Evolutionary conservation across 1,284 basidiomycete species (phyloP), one percentile per base, ranked within the genome.

Genomic region (Cutaneotrichosporon sp.): DNA sequence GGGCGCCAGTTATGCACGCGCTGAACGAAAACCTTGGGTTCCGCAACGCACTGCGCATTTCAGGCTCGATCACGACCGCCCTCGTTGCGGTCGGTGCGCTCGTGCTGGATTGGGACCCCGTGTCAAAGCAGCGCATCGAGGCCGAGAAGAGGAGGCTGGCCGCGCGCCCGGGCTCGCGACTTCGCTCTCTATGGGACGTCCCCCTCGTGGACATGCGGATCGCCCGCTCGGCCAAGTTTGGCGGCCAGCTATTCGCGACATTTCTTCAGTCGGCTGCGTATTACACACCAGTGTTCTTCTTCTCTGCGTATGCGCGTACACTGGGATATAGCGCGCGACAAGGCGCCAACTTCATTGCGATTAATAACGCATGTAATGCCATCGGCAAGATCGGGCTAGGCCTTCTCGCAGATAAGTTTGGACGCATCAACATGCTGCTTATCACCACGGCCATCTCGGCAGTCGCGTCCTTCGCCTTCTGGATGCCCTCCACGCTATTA

Each of bases 361-460:
- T 68, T 41, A 61, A 54, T 51, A 68, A 68, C 49, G 64, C 63
- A 6, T 60, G 51, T 45, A 64, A 64, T 44, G 63, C 65, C 7
- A 35, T 72, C 17, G 71, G 74, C n/a, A 71, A 74, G 34, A 64
- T 74, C 20, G 26, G 64, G 5, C 62, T 72, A 11, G 71, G 70
- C 35, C 47, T 70, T 6, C 34, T 71, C 1, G 72, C 74, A 0
- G 71, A 74, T 46, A 55, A 60, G 9, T 56, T 61, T 6, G 74
- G 74, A 1, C 59, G 61, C n/a, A 60, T 74, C 54, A 73, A 75
- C 61, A 64, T 66, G 27, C 60, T 75, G 22, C 51, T 72, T 4
- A 55, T 68, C 3, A 63, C 65, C 12, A 67, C 68, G 0, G 47
- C 59, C 14, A 49, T 67, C 19, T 63, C 63, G 3, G 64, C 66